Evolutionary conservation across 768 basidiomycete species (phyloP), one percentile per base, ranked within the genome.

Genomic region (Amanita fuliginea): DNA sequence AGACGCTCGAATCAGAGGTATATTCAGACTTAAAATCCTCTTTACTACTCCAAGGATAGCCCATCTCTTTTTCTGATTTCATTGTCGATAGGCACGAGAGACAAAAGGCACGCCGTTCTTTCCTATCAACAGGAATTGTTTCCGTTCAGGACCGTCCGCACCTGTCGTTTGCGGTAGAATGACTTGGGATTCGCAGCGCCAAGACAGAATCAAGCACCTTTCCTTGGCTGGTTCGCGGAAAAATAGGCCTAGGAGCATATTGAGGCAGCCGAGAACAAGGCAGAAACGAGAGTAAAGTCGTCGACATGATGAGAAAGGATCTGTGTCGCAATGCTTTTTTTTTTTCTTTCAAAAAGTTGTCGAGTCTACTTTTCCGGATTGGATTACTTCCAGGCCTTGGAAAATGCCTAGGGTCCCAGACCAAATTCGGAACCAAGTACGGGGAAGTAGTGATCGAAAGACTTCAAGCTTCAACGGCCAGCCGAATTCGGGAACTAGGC

Each of bases 381-480:
- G 11, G 37, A 41, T 26, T 3, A 70, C 81, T 60, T 61, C 86
- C 82, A 93, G 71, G 68, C 80, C 78, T 66, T 95, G 85, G 68
- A 94, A 86, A 51, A 90, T 78, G 14, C 93, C 93, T 14, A 95
- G 74, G 89, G 78, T 34, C 92, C 93, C 13, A 94, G 72, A 40
- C 93, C 92, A 61, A 94, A 94, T 47, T 78, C 71, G 7, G 72
- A 72, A 14, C 93, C 92, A n/a, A 96, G 78, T 41, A 95, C 83
- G 26, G 93, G 93, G 68, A 95, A 85, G 70, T 78, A 93, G n/a
- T 77, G 77, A 56, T 85, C 79, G 65, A 95, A 94, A 71, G 91
- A 85, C 10, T 66, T n/a, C n/a, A n/a, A n/a, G n/a, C n/a, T n/a
- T 58, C 41, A 72, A 66, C 8, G 90, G 90, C 81, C 89, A 86